These are phyloP conservation scores for Microdochium bolleyi DNA, from an alignment of 2,329 filamentous ascomycete genomes.

Conservation along the genomic window DNA sequence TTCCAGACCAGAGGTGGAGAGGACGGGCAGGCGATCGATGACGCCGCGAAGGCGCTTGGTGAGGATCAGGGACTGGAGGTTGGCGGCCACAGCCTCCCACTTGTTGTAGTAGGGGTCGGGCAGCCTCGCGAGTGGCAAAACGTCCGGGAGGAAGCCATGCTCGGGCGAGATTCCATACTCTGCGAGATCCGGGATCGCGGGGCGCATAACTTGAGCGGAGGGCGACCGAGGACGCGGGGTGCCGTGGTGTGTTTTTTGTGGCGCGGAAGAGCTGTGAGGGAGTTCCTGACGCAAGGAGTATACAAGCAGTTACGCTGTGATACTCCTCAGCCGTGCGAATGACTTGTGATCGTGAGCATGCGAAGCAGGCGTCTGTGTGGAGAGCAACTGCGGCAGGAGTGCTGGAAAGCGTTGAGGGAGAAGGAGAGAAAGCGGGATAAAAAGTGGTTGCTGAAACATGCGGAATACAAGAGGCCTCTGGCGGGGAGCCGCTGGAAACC, in stretches of 20 bases:
- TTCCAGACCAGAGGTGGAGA: slow-evolving; percentile 75
- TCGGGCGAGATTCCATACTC: slow-evolving; percentile 74
- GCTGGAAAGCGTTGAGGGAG: neutral
- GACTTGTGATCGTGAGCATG: slow-evolving; percentile 9
- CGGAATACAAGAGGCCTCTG: neutral
- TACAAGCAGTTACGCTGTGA: slow-evolving; percentile 46
- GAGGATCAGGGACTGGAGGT: slow-evolving; percentile 79
- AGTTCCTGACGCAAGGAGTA: slow-evolving; percentile 56
- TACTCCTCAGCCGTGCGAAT: slow-evolving; percentile 56
- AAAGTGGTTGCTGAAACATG: neutral
- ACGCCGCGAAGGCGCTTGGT: slow-evolving; percentile 75
- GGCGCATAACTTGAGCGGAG: slow-evolving; percentile 10
- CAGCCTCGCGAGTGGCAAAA: slow-evolving; percentile 70
- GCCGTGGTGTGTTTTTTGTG: neutral
- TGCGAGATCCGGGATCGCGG: slow-evolving; percentile 53
- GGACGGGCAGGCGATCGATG: slow-evolving; percentile 72
- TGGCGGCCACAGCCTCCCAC: slow-evolving; percentile 83
- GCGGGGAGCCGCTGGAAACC: neutral
- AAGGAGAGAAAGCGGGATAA: neutral
- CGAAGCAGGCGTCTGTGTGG: neutral
- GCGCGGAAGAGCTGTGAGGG: neutral
- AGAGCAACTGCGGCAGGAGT: neutral
- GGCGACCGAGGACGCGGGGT: neutral
- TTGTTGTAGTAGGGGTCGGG: slow-evolving; percentile 89
- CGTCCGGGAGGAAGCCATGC: slow-evolving; percentile 81